phyloP scores from a whole-genome alignment of 768 basidiomycete species.

The Termitomyces sp. region DNA sequence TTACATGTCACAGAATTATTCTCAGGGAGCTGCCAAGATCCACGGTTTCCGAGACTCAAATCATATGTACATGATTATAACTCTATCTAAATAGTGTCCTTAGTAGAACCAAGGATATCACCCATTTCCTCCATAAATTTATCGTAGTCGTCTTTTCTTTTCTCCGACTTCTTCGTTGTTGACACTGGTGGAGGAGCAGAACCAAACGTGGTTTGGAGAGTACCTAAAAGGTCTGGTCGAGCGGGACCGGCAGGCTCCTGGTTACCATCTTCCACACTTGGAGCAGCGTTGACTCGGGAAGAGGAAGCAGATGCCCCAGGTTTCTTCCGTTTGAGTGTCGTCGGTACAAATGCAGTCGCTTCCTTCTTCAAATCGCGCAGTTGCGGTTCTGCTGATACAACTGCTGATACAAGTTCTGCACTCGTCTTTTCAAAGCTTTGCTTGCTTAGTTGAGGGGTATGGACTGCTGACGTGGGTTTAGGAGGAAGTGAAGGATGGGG shows the following conservation, averaged over 20 bases:
- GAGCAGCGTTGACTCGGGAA: conserved; percentile 59
- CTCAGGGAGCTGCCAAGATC: too few relatives aligned
- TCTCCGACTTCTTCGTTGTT: conserved; percentile 22
- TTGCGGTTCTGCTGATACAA: conserved; percentile 79
- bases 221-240: conserved; percentile 62
- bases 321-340: conserved; percentile 74
- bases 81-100: conserved; percentile 1
- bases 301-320: conserved; percentile 25
- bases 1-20: too few relatives aligned
- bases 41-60: not conserved
- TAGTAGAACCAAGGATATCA: conserved; percentile 46
- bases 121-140: conserved; percentile 75
- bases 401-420: conserved; percentile 47
- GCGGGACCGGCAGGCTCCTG: conserved; percentile 25
- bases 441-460: conserved; percentile 26
- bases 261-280: conserved; percentile 35
- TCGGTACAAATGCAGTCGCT: conserved; percentile 86
- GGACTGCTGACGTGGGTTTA: conserved; percentile 27
- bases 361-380: conserved; percentile 94
- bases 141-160: conserved; percentile 63
- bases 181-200: conserved; percentile 19
- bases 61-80: not conserved
- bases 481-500: conserved; percentile 38
- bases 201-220: conserved; percentile 58
- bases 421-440: conserved; percentile 23